These are phyloP conservation scores for Diaporthe citrichinensis DNA, from an alignment of 2,329 filamentous ascomycete species.

Conservation along the genomic window DNA sequence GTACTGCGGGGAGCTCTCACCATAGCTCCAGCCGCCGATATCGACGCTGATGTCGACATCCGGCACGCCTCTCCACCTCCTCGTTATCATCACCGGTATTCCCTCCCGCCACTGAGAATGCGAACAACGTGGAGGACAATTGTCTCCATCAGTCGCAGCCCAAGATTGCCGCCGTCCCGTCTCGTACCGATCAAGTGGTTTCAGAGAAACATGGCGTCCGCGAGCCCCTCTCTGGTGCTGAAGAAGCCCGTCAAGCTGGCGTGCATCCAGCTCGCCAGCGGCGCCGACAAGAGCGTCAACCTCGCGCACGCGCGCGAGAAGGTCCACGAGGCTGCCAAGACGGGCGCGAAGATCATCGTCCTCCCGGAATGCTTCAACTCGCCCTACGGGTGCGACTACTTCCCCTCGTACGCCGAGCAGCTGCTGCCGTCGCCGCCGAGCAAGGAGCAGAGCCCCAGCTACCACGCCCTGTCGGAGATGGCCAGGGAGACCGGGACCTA, in stretches of 20 bases:
- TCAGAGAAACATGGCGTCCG: conserved; percentile 51
- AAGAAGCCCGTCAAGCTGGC: conserved; percentile 85
- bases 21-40: conserved; percentile 9
- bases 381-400: conserved; percentile 92
- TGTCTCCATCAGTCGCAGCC: conserved; percentile 16
- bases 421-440: conserved; percentile 83
- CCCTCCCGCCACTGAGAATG: conserved; percentile 26
- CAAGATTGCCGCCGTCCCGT: conserved; percentile 38
- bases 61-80: neutral
- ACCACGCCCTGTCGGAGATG: conserved; percentile 84
- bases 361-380: conserved; percentile 99
- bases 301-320: conserved; percentile 84
- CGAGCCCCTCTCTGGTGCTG: conserved; percentile 63
- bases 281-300: conserved; percentile 87
- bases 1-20: conserved; percentile 38
- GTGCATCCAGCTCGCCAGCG: conserved; percentile 84
- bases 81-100: neutral
- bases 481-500: conserved; percentile 85
- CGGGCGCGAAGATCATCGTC: conserved; percentile 88
- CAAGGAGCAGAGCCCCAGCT: conserved; percentile 81
- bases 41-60: conserved; percentile 5
- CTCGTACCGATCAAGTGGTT: conserved; percentile 42
- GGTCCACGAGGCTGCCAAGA: conserved; percentile 82
- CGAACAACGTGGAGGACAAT: conserved; percentile 37
- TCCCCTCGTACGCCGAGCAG: conserved; percentile 91